Base-by-base conservation (phyloP, 2,329 filamentous ascomycete species). In the Tothia fuscella region DNA sequence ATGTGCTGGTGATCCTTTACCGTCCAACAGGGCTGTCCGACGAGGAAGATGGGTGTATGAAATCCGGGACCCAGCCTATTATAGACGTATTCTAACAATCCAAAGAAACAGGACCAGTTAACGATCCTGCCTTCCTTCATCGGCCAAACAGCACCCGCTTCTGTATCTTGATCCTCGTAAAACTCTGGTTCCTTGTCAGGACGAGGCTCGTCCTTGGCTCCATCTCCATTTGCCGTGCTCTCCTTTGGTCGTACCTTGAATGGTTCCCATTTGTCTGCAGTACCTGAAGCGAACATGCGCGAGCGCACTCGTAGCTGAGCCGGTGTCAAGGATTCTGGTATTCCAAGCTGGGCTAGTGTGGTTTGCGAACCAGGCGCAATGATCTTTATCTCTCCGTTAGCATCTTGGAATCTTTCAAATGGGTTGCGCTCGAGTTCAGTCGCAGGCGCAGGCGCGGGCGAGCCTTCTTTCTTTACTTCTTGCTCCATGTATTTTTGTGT, bases 71-170 rank as follows among this genome's bases (percentile, higher is more conserved):
- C 91, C 46, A 98, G 74, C 36, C 83, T 76, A 60, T 84, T 80
- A 70, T 95, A 85, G 49, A 96, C 81, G 59, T 98, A 85, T 43
- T 88, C 83, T 55, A 98, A 75, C 53, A 96, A 80, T 24, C 91
- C 89, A 49, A 94, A 82, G 66, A 98, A 93, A 50, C 86, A 89
- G 1, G 80, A 73, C 86, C 93, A 94, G 58, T 96, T 78, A 32
- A 82, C 78, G 47, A 98, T 91, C 54, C 76, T 78, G 43, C 91
- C 91, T 49, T 80, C 77, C 68, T 62, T 55, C 41, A 98, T 78
- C 9, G 91, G 91, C 67, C 86, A 95, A 41, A 94, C 74, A 3
- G 91, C 91, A 46, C 84, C 91, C 60, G 95, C 85, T 45, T 82
- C 79, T 46, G 85, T 86, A 41, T 89, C 80, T 17, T 80, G 78